Conservation (phyloP, 257 asterid species). For the Anisodus acutangulus region DNA sequence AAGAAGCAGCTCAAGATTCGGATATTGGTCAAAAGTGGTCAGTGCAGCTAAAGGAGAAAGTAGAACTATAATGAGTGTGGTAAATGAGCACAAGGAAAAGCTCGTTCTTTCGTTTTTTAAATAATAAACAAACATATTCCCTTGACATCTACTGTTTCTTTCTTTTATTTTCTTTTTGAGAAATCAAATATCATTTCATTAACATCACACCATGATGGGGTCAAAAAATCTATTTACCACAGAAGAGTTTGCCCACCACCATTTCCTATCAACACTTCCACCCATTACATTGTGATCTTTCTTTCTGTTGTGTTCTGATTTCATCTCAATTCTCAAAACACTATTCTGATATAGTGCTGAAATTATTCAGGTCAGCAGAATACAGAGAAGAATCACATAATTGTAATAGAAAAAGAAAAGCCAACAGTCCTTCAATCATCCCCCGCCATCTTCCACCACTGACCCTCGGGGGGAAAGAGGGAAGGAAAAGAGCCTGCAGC, state of each 20-base stretch:
- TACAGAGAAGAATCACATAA: background rate
- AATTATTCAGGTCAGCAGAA: constrained; percentile 10
- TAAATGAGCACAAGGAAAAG: constrained; percentile 3
- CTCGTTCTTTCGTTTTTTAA: background rate
- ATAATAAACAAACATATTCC: background rate
- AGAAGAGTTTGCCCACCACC: background rate
- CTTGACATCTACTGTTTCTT: background rate
- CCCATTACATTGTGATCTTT: constrained; percentile 5
- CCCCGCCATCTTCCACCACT: background rate
- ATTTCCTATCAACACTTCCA: background rate
- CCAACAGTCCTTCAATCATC: constrained; percentile 7
- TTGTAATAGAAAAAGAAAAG: background rate
- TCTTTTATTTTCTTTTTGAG: background rate
- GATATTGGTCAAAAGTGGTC: background rate
- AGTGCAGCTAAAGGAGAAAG: constrained; percentile 1
- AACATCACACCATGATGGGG: constrained; percentile 24
- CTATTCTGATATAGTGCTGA: background rate
- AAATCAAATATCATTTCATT: constrained; percentile 15
- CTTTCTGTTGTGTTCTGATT: background rate
- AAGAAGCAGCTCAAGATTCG: constrained; percentile 6
- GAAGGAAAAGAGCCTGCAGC: background rate
- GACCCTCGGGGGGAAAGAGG: background rate
- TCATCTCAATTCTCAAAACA: constrained; percentile 2
- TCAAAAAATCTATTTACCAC: constrained; percentile 28
- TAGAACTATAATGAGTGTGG: background rate